These are phyloP conservation scores for Cutaneotrichosporon sp. DNA, from an alignment of 1,284 basidiomycete genomes.

Conservation along the genomic window DNA sequence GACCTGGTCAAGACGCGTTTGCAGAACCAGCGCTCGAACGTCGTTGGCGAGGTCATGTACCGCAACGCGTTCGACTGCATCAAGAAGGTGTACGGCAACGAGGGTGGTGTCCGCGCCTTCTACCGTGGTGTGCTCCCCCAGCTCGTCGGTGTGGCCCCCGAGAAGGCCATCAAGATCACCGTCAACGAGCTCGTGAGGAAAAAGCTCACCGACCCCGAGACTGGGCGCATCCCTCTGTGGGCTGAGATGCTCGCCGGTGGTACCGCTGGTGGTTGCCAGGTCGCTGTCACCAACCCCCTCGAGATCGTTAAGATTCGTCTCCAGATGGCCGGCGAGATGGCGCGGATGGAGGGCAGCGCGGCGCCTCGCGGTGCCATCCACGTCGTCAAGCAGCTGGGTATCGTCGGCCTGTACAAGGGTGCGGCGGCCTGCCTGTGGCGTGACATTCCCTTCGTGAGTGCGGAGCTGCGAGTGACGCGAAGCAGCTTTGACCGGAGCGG, in stretches of 20 bases:
- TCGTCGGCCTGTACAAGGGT: constrained; percentile 84
- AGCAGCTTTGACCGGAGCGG: too few relatives aligned
- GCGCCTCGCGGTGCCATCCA: constrained; percentile 81
- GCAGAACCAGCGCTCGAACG: constrained; percentile 95
- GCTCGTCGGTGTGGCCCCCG: constrained; percentile 94
- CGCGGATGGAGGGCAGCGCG: constrained; percentile 69
- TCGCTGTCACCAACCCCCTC: constrained; percentile 95
- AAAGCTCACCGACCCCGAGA: constrained; percentile 86
- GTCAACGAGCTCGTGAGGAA: constrained; percentile 91
- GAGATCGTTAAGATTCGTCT: constrained; percentile 86
- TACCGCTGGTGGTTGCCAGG: constrained; percentile 93
- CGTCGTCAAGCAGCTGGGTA: constrained; percentile 88
- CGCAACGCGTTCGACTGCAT: constrained; percentile 94
- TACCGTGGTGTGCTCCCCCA: constrained; percentile 96
- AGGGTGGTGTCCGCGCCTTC: constrained; percentile 87
- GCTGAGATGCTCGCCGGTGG: constrained; percentile 95
- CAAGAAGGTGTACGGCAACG: constrained; percentile 89
- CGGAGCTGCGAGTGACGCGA: too few relatives aligned
- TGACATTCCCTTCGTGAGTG: constrained; percentile 81
- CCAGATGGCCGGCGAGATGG: constrained; percentile 86
- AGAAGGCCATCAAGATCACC: constrained; percentile 75
- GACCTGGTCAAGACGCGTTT: constrained; percentile 72
- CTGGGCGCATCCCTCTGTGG: constrained; percentile 79
- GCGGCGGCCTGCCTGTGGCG: constrained; percentile 47
- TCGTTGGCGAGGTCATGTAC: constrained; percentile 91